These are phyloP conservation scores for Blastomyces percursus DNA, from an alignment of 2,329 filamentous ascomycete species.

Conservation along the genomic window DNA sequence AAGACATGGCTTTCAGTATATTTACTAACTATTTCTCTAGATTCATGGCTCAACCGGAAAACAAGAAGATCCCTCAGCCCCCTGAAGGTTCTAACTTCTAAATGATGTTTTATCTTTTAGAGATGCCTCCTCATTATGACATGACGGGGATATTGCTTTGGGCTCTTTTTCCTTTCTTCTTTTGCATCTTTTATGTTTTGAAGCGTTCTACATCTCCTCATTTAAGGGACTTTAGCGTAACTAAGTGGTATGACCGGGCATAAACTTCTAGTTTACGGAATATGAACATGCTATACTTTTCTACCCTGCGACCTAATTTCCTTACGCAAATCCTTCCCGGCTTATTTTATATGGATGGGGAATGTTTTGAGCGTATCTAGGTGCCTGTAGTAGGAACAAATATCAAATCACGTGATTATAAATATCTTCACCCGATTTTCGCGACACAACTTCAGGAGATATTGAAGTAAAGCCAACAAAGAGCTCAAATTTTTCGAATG, in stretches of 20 bases:
- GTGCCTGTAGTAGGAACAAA: not conserved
- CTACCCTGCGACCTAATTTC: not conserved
- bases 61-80: constrained; percentile 94
- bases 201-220: not conserved
- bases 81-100: constrained; percentile 64
- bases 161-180: not conserved
- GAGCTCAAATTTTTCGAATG: constrained; percentile 21
- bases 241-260: not conserved
- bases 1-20: constrained; percentile 10
- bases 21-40: constrained; percentile 36
- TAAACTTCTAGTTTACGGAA: constrained; percentile 1
- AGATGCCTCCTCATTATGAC: constrained; percentile 1
- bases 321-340: not conserved
- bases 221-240: constrained; percentile 1
- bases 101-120: not conserved
- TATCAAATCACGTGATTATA: not conserved
- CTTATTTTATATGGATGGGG: not conserved
- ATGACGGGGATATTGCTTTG: not conserved
- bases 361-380: not conserved
- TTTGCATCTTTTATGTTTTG: constrained; percentile 23
- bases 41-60: constrained; percentile 80
- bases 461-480: not conserved
- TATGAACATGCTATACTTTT: not conserved
- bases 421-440: not conserved
- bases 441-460: not conserved